phyloP scores from a whole-genome alignment of 1,139 yeast genomes.

The Yamadazyma blattariae region DNA sequence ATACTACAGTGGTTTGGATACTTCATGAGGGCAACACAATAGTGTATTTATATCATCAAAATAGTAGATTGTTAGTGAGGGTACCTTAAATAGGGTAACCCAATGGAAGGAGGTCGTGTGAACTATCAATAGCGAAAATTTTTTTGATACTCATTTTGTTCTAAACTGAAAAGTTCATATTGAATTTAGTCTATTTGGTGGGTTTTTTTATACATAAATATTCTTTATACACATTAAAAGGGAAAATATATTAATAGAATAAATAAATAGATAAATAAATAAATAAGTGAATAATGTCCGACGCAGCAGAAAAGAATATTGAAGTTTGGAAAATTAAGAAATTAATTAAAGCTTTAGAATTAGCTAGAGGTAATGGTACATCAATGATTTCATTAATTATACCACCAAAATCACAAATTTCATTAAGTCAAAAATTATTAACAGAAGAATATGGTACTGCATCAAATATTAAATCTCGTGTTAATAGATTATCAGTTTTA shows the following conservation, averaged over 20 bases:
- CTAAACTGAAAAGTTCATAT: neutral
- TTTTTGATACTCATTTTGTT: conserved; percentile 1
- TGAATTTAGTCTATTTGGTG: no score
- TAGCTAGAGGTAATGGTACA: conserved; percentile 97
- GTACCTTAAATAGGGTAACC: no score
- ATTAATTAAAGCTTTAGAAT: conserved; percentile 78
- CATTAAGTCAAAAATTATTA: conserved; percentile 84
- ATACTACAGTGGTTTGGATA: no score
- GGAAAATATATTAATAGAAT: no score
- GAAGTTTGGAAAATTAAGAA: conserved; percentile 99
- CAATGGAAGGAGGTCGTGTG: conserved; percentile 1
- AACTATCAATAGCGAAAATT: conserved; percentile 1
- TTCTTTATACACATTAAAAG: no score
- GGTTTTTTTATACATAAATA: no score
- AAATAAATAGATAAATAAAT: no score
- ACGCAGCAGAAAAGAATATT: conserved; percentile 83
- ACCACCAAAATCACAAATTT: conserved; percentile 92
- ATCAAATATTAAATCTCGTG: conserved; percentile 95
- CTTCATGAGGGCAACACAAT: no score
- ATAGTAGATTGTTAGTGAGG: no score
- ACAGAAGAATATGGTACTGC: conserved; percentile 99
- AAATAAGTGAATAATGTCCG: conserved; percentile 15
- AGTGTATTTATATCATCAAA: no score
- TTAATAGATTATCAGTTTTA: conserved; percentile 88
- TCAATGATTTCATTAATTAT: conserved; percentile 96